A percentile compares a stretch with the other conserved stretches of the same genome.
Conservation (phyloP, 805 yeast genomes). For the Limtongia smithiae region DNA sequence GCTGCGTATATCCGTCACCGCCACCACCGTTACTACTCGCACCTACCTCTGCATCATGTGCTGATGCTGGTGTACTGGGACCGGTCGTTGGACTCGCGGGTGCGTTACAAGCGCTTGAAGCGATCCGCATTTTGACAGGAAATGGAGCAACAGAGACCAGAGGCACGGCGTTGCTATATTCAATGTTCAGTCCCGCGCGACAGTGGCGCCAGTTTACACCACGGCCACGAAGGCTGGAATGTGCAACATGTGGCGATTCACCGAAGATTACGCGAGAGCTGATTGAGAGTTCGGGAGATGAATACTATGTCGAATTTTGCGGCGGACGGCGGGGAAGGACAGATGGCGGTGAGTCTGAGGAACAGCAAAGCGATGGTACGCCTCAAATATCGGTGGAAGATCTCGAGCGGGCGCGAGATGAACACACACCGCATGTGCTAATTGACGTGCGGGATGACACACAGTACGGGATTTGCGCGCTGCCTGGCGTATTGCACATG, state of each 20-base stretch:
- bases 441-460: conserved; percentile 79
- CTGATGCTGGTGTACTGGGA: conserved; percentile 92
- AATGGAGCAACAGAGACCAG: conserved; percentile 54
- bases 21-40: too few relatives aligned
- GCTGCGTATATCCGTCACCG: conserved; percentile 89
- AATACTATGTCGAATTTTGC: too few relatives aligned
- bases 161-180: conserved; percentile 45
- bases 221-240: too few relatives aligned
- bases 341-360: too few relatives aligned
- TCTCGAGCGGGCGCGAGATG: not conserved
- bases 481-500: conserved; percentile 59
- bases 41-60: conserved; percentile 78
- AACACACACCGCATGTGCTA: conserved; percentile 36
- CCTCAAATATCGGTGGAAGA: not conserved
- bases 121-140: conserved; percentile 65
- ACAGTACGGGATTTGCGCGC: conserved; percentile 65
- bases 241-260: too few relatives aligned
- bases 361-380: conserved; percentile 45
- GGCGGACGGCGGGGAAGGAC: too few relatives aligned
- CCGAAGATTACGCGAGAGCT: too few relatives aligned
- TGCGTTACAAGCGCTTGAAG: conserved; percentile 79
- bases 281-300: too few relatives aligned
- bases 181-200: conserved; percentile 53
- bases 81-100: conserved; percentile 96
- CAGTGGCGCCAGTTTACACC: too few relatives aligned